Evolutionary conservation across 345 rosid genomes (phyloP).

Genomic region (Balakata baccata): DNA sequence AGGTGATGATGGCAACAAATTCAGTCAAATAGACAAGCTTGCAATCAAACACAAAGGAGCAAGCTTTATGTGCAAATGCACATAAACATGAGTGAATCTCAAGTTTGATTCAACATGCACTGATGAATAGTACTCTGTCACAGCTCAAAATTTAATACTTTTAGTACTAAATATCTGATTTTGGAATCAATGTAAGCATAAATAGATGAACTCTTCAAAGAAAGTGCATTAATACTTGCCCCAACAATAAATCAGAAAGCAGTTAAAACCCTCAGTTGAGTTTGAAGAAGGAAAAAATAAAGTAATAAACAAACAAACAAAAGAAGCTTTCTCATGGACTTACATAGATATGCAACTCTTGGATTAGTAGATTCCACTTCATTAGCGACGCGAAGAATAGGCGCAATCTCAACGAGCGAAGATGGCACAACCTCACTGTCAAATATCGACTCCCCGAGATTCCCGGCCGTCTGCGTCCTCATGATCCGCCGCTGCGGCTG

Average conservation of each 20-base stretch:
- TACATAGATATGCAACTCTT: slow-evolving; percentile 96
- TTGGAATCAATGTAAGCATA: not conserved
- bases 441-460: slow-evolving; percentile 78
- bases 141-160: not conserved
- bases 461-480: slow-evolving; percentile 92
- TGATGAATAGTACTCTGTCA: not conserved
- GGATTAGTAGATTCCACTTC: slow-evolving; percentile 89
- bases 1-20: not conserved
- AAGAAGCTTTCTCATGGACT: slow-evolving; percentile 19
- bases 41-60: not conserved
- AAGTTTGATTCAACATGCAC: not conserved
- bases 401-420: slow-evolving; percentile 88
- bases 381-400: slow-evolving; percentile 99
- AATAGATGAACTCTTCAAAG: not conserved
- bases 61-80: no score
- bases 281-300: not conserved
- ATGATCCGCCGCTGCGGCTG: slow-evolving; percentile 48
- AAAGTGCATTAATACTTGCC: not conserved
- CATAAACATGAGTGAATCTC: not conserved
- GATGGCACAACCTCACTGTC: slow-evolving; percentile 99
- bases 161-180: not conserved
- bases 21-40: slow-evolving; percentile 3
- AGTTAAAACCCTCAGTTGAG: not conserved
- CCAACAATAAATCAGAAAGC: not conserved
- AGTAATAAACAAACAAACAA: not conserved